A percentile compares a stretch with the other conserved stretches of the same genome.
Evolutionary conservation across 305 asterid species (phyloP).

Genomic region (Caryopteris hybrid): DNA sequence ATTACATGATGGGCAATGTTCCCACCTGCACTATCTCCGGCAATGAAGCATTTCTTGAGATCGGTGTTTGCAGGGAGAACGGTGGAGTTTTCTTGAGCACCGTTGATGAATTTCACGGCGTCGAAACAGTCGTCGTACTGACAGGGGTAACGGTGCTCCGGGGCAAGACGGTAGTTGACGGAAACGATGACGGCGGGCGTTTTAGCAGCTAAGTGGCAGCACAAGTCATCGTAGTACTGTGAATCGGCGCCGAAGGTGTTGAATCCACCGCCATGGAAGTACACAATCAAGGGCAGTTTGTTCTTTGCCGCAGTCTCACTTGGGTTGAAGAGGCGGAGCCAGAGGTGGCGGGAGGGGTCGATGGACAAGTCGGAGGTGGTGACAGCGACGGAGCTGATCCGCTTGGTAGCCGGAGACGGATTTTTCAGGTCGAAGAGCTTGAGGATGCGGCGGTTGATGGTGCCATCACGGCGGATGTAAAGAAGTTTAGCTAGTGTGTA

Average conservation of each 20-base stretch:
- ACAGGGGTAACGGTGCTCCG: conserved; percentile 15
- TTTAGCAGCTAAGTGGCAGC: neutral
- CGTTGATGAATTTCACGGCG: conserved; percentile 3
- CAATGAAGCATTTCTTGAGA: neutral
- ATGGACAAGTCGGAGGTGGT: conserved; percentile 31
- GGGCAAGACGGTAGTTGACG: conserved; percentile 25
- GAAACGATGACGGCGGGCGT: conserved; percentile 7
- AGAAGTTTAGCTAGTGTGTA: neutral
- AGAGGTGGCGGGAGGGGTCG: conserved; percentile 34
- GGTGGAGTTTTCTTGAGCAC: neutral
- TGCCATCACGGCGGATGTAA: conserved; percentile 19
- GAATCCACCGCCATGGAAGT: conserved; percentile 27
- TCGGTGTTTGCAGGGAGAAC: neutral
- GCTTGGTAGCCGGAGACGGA: conserved; percentile 15
- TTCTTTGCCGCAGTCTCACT: neutral
- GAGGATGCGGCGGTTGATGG: conserved; percentile 24
- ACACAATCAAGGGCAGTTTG: neutral
- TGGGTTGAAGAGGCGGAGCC: conserved; percentile 22
- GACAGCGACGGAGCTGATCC: conserved; percentile 8
- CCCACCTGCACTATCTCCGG: conserved; percentile 23
- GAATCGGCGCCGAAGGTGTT: neutral
- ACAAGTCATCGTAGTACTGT: neutral
- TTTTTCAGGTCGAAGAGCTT: conserved; percentile 23
- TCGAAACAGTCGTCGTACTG: conserved; percentile 18
- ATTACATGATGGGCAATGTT: conserved; percentile 18